phyloP scores from a whole-genome alignment of 208 protist genomes.

The Leishmania tarentolae region DNA sequence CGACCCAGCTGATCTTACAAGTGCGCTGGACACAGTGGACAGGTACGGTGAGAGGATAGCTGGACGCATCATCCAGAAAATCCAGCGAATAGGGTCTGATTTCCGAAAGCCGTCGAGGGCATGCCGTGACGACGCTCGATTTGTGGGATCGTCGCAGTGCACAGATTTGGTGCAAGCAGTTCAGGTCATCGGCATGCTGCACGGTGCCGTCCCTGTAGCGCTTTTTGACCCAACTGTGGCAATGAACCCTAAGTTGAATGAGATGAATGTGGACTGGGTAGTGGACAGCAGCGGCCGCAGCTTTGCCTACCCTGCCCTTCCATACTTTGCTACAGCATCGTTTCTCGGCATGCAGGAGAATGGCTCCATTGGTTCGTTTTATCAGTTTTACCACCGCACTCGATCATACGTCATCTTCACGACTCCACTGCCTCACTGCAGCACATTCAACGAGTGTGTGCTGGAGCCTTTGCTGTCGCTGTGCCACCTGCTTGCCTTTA shows the following conservation, averaged over 20 bases:
- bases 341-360: conserved; percentile 64
- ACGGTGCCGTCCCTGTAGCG: conserved; percentile 46
- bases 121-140: conserved; percentile 35
- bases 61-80: conserved; percentile 60
- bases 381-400: conserved; percentile 67
- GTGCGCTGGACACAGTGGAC: conserved; percentile 73
- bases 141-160: conserved; percentile 32
- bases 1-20: conserved; percentile 68
- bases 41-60: conserved; percentile 65
- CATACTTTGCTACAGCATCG: conserved; percentile 56
- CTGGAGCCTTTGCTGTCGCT: conserved; percentile 67
- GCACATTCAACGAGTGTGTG: conserved; percentile 51
- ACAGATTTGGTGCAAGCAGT: conserved; percentile 52
- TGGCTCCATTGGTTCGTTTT: conserved; percentile 53
- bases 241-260: conserved; percentile 50
- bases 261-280: conserved; percentile 46
- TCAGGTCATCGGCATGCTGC: conserved; percentile 64
- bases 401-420: conserved; percentile 69
- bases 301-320: conserved; percentile 43
- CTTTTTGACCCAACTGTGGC: conserved; percentile 47
- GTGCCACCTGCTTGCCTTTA: conserved; percentile 61
- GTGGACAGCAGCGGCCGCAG: conserved; percentile 51
- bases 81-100: conserved; percentile 41
- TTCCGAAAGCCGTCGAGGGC: conserved; percentile 43
- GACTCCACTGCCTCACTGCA: conserved; percentile 34